Conservation (phyloP, 306 rosid genomes). For the Spatholobus suberectus region DNA sequence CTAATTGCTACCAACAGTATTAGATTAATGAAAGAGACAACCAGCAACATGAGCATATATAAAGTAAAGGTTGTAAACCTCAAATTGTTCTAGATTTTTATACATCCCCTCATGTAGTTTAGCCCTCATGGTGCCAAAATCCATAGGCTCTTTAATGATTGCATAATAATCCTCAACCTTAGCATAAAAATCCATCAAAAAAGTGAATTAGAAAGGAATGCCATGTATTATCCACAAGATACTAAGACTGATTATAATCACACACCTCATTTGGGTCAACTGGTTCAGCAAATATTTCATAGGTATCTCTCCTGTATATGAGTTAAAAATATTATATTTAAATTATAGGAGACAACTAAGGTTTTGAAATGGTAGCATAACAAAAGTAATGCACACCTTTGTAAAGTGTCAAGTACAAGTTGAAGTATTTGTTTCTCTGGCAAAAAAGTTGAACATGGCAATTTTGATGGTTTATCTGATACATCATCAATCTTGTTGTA, state of each 20-base stretch:
- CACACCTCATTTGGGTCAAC: slow-evolving; percentile 70
- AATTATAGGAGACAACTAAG: background rate
- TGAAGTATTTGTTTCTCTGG: slow-evolving; percentile 67
- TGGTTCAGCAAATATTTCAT: slow-evolving; percentile 81
- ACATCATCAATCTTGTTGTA: slow-evolving; percentile 8
- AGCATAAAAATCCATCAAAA: slow-evolving; percentile 28
- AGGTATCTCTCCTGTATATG: slow-evolving; percentile 58
- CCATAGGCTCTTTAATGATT: slow-evolving; percentile 73
- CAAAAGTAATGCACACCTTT: slow-evolving; percentile 52
- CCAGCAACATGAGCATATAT: background rate
- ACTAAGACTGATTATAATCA: background rate
- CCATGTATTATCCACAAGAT: background rate
- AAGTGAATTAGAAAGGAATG: background rate
- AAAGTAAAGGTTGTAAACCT: slow-evolving; percentile 55
- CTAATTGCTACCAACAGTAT: background rate
- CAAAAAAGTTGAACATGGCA: slow-evolving; percentile 40
- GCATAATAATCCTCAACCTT: slow-evolving; percentile 70
- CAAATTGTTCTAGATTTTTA: slow-evolving; percentile 60
- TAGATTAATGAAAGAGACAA: background rate
- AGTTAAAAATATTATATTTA: background rate
- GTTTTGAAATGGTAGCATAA: background rate
- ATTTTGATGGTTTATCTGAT: slow-evolving; percentile 49
- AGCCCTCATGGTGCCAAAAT: slow-evolving; percentile 87
- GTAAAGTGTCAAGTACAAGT: slow-evolving; percentile 67
- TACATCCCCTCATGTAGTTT: slow-evolving; percentile 79